Conservation (phyloP, 75 land plant genomes). For the Sequoiadendron giganteum region DNA sequence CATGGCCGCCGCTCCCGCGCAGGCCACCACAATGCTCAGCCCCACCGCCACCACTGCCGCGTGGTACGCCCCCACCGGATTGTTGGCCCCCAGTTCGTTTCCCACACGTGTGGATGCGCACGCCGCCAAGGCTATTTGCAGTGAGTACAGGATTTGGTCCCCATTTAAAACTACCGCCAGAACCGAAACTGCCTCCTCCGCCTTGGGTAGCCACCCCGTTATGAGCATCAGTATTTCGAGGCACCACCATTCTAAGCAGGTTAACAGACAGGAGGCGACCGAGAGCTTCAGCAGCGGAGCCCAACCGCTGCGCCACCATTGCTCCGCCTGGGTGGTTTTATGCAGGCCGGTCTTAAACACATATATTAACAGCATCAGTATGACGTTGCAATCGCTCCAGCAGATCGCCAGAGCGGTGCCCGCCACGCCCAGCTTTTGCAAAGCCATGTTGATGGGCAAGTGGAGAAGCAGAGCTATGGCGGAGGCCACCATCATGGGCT, state of each 20-base stretch:
- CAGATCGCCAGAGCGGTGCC: constrained; percentile 70
- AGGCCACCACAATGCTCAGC: constrained; percentile 26
- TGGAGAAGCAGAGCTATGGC: constrained; percentile 49
- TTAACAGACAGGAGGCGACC: constrained; percentile 64
- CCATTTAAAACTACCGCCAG: constrained; percentile 73
- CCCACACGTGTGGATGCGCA: constrained; percentile 72
- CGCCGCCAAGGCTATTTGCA: constrained; percentile 61
- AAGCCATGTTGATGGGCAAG: constrained; percentile 52
- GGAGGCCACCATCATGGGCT: constrained; percentile 65
- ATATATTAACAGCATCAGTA: constrained; percentile 30
- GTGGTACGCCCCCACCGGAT: constrained; percentile 26
- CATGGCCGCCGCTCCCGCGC: constrained; percentile 42
- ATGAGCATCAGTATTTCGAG: constrained; percentile 76
- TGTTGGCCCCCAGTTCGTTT: constrained; percentile 76
- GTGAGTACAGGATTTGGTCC: constrained; percentile 64
- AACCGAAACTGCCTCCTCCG: constrained; percentile 48
- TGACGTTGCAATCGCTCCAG: constrained; percentile 43
- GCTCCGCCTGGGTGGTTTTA: constrained; percentile 27
- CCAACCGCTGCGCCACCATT: constrained; percentile 63
- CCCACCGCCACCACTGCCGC: constrained; percentile 49
- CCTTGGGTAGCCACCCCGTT: constrained; percentile 51
- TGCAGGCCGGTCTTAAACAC: constrained; percentile 23
- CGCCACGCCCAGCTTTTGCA: constrained; percentile 45
- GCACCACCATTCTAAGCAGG: constrained; percentile 95
- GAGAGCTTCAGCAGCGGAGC: constrained; percentile 33